These are phyloP conservation scores for Citrus medica DNA, from an alignment of 345 rosid species.

Conservation along the genomic window DNA sequence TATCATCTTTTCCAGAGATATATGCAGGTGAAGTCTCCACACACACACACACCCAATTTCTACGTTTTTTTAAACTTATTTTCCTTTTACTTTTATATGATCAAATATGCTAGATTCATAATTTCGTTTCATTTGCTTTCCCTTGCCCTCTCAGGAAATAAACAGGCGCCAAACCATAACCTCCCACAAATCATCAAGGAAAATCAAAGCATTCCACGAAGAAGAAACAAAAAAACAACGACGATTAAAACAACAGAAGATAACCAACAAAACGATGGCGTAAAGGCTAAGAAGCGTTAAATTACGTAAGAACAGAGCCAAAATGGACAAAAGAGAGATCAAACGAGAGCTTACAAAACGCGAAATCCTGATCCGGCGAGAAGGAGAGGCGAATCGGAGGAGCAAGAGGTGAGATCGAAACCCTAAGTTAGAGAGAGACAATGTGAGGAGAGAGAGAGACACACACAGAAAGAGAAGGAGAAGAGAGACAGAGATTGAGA, in stretches of 20 bases:
- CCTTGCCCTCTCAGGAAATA: constrained; percentile 5
- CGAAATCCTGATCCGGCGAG: neutral
- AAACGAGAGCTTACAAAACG: neutral
- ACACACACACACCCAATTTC: neutral
- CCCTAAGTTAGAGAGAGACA: constrained; percentile 28
- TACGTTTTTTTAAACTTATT: neutral
- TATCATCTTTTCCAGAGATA: neutral
- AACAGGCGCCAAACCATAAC: neutral
- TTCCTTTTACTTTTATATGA: neutral
- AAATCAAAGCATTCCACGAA: constrained; percentile 11
- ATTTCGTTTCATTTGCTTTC: neutral
- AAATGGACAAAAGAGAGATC: constrained; percentile 3
- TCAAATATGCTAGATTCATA: neutral
- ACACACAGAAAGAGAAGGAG: constrained; percentile 9
- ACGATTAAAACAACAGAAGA: neutral
- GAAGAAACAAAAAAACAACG: neutral
- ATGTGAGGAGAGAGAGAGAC: neutral
- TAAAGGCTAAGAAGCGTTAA: neutral
- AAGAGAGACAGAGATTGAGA: constrained; percentile 10
- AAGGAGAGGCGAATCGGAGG: neutral
- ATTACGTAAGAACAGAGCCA: neutral
- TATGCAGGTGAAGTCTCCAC: too few species aligned
- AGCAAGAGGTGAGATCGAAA: constrained; percentile 19
- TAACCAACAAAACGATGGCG: neutral
- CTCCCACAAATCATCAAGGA: neutral